Percentiles rank a stretch among this genome's conserved stretches.
These are phyloP conservation scores for Botrytis squamosa DNA, from an alignment of 2,329 filamentous ascomycete genomes.

Conservation along the genomic window DNA sequence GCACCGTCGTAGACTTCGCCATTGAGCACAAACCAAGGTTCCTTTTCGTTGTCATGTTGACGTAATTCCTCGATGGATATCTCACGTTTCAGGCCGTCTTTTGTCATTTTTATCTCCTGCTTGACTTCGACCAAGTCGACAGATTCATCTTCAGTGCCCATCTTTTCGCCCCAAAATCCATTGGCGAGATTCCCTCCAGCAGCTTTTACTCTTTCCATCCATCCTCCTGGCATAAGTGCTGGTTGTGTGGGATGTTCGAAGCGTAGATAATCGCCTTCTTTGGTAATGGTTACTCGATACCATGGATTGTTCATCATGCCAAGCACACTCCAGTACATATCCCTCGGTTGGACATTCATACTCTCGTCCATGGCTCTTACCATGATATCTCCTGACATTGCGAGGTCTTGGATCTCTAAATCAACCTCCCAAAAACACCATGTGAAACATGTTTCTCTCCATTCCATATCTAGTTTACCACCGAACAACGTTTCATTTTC, in stretches of 20 bases:
- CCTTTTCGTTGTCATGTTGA: slow-evolving; percentile 60
- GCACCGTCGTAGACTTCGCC: slow-evolving; percentile 89
- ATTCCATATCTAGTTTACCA: slow-evolving; percentile 75
- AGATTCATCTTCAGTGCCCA: slow-evolving; percentile 51
- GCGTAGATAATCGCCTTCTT: slow-evolving; percentile 60
- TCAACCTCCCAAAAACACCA: slow-evolving; percentile 90
- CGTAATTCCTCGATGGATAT: slow-evolving; percentile 73
- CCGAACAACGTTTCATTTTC: slow-evolving; percentile 68
- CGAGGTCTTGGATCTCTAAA: slow-evolving; percentile 61
- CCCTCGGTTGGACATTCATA: slow-evolving; percentile 80
- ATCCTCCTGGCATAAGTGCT: slow-evolving; percentile 72
- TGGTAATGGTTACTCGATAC: slow-evolving; percentile 77
- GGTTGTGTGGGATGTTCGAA: slow-evolving; percentile 92
- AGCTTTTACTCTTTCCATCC: slow-evolving; percentile 92
- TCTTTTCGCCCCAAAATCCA: slow-evolving; percentile 78
- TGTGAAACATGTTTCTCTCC: slow-evolving; percentile 79
- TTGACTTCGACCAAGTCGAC: slow-evolving; percentile 50
- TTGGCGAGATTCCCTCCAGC: slow-evolving; percentile 76
- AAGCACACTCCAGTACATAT: slow-evolving; percentile 94
- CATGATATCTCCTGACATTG: slow-evolving; percentile 67
- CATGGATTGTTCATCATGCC: slow-evolving; percentile 99
- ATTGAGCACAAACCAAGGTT: slow-evolving; percentile 85
- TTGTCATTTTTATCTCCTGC: slow-evolving; percentile 75
- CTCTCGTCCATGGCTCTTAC: slow-evolving; percentile 88
- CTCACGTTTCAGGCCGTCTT: slow-evolving; percentile 58